phyloP scores from a whole-genome alignment of 306 rosid genomes.

The Castanea mollissima region DNA sequence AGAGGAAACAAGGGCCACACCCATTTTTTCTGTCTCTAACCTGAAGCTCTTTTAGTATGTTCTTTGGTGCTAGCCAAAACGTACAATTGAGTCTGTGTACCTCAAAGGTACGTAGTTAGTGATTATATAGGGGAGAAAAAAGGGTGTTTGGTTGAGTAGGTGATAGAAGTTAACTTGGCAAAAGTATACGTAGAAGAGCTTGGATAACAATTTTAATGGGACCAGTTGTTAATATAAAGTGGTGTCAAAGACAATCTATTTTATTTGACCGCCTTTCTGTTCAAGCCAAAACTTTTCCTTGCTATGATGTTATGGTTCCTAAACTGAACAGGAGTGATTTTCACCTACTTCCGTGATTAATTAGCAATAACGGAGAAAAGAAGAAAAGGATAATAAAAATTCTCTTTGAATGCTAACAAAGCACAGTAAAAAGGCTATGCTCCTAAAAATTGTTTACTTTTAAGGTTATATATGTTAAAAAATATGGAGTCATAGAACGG shows the following conservation, averaged over 20 bases:
- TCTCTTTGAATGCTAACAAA: too few species aligned
- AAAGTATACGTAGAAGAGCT: conserved; percentile 17
- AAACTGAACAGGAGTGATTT: conserved; percentile 13
- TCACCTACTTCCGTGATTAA: conserved; percentile 14
- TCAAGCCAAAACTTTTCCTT: conserved; percentile 38
- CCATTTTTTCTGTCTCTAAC: conserved; percentile 31
- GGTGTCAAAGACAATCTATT: conserved; percentile 61
- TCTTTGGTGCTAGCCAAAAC: background rate
- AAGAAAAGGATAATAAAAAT: too few species aligned
- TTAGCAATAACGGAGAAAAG: too few species aligned
- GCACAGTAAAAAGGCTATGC: too few species aligned
- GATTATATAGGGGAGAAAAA: conserved; percentile 26
- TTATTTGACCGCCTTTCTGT: conserved; percentile 43
- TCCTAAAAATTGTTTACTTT: too few species aligned
- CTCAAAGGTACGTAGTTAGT: background rate
- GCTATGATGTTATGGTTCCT: background rate
- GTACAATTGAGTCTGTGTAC: conserved; percentile 3
- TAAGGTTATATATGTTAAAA: too few species aligned
- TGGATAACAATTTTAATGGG: background rate
- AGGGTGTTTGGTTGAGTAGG: conserved; percentile 28
- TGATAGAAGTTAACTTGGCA: conserved; percentile 16
- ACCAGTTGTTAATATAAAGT: conserved; percentile 53
- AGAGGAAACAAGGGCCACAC: conserved; percentile 9
- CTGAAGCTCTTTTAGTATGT: background rate
- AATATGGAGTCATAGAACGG: too few species aligned